Base-by-base conservation (phyloP, 257 asterid genomes). In the Penstemon barbatus region DNA sequence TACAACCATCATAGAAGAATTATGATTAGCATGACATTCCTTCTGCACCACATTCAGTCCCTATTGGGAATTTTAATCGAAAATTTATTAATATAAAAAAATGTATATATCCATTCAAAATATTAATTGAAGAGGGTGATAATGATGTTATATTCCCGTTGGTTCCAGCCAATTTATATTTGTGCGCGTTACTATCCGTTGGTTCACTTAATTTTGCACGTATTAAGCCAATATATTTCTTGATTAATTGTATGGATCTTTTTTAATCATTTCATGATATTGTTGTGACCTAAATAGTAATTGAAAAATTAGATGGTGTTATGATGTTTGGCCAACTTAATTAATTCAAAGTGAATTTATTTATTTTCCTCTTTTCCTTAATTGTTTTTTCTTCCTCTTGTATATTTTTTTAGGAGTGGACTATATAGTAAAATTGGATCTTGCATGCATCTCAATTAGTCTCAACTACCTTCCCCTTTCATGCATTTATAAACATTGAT, bases 31-130 rank as follows among this genome's bases (percentile, higher is more conserved):
- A 41, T 61, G 74, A 83, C 83, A 83, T 85, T 80, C 86, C 72
- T 77, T 79, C 85, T 41, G 73, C 72, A 57, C 85, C 91, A 49
- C 79, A 74, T 66, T 85, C 87, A 46, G 57, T 76, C 77, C 57
- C 58, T 68, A 56, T 71, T 73, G 2, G 33, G 33, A 38, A 78
- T 61, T 77, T 84, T 48, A 77, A 66, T 80, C 59, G 12, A 67
- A 55, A 15, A 13, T n/a, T 52, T 56, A 38, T 1, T 52, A 57
- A 12, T 52, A 7, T 37, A 12, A 4, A 49, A 36, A 46, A 19
- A 13, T 49, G 3, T 4, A 36, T 56, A 8, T 25, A 6, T 41
- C 7, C 18, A 4, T 13, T 61, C 57, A 10, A 5, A 19, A 57
- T 37, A 61, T 11, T 10, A 50, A 75, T 8, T 68, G 37, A 18